These are phyloP conservation scores for Astrocystis sublimbata DNA, from an alignment of 495 filamentous ascomycete genomes.

Conservation along the genomic window DNA sequence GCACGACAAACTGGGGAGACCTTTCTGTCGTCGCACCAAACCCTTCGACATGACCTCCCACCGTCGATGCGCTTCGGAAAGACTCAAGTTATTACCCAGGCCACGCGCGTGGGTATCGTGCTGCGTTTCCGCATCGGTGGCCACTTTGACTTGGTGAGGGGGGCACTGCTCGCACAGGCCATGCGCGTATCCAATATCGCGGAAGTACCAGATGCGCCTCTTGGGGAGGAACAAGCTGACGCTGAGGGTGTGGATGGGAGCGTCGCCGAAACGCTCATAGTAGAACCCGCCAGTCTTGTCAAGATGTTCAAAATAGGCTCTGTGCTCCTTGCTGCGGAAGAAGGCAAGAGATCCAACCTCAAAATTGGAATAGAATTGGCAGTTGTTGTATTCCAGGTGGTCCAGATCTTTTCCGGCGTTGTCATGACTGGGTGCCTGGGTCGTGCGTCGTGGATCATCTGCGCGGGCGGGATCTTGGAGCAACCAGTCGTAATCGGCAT, in stretches of 20 bases:
- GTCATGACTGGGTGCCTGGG: constrained; percentile 17
- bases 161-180: constrained; percentile 49
- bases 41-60: constrained; percentile 29
- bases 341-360: constrained; percentile 63
- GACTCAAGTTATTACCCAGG: constrained; percentile 1
- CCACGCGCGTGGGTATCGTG: constrained; percentile 9
- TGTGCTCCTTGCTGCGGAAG: constrained; percentile 57
- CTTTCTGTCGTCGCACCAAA: constrained; percentile 30
- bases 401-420: constrained; percentile 13
- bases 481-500: constrained; percentile 54
- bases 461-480: constrained; percentile 33
- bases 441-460: background rate
- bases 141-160: constrained; percentile 23
- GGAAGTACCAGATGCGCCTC: constrained; percentile 51
- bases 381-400: constrained; percentile 48
- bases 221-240: constrained; percentile 53
- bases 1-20: constrained; percentile 38
- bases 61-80: constrained; percentile 35
- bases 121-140: constrained; percentile 14
- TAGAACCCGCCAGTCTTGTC: constrained; percentile 61
- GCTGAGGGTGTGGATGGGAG: constrained; percentile 61
- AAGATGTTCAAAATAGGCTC: constrained; percentile 59
- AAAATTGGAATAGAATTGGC: constrained; percentile 63
- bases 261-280: constrained; percentile 65
- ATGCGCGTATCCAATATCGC: constrained; percentile 57